These are phyloP conservation scores for Beauveria asiatica DNA, from an alignment of 2,329 filamentous ascomycete species.

Conservation along the genomic window DNA sequence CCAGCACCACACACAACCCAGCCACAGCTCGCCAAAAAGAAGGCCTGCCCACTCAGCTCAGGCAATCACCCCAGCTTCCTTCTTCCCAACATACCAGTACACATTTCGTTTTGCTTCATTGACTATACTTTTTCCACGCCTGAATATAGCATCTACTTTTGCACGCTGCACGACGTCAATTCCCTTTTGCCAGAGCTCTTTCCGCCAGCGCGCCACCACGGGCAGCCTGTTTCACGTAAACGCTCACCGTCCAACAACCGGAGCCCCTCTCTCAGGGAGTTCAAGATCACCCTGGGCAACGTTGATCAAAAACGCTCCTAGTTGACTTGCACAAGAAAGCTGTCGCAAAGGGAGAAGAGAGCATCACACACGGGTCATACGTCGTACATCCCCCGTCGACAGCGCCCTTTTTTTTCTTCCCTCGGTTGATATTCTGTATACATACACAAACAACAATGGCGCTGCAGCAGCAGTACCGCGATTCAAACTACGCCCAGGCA, in stretches of 20 bases:
- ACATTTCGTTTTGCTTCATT: slow-evolving; percentile 4
- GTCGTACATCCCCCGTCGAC: not conserved
- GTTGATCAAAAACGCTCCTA: not conserved
- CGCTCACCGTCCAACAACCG: not conserved
- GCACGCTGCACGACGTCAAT: not conserved
- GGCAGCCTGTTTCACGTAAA: not conserved
- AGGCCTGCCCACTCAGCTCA: slow-evolving; percentile 2
- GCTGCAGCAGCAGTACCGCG: slow-evolving; percentile 46
- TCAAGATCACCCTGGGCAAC: slow-evolving; percentile 8
- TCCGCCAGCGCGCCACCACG: not conserved
- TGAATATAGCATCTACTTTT: not conserved
- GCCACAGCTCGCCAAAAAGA: not conserved
- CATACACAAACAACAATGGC: slow-evolving; percentile 32
- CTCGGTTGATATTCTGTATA: not conserved
- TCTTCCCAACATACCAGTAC: slow-evolving; percentile 8
- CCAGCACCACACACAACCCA: slow-evolving; percentile 13
- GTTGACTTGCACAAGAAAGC: not conserved
- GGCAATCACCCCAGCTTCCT: slow-evolving; percentile 16
- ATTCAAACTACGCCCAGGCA: slow-evolving; percentile 40
- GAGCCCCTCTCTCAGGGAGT: not conserved
- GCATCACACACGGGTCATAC: not conserved
- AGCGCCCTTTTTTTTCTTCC: not conserved
- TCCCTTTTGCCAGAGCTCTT: not conserved
- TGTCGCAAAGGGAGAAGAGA: not conserved
- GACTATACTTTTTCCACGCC: not conserved